A percentile compares a stretch with the other conserved stretches of the same genome.
Evolutionary conservation across 352 stramenopile genomes (phyloP).

Genomic region (Phytophthora aleatoria): DNA sequence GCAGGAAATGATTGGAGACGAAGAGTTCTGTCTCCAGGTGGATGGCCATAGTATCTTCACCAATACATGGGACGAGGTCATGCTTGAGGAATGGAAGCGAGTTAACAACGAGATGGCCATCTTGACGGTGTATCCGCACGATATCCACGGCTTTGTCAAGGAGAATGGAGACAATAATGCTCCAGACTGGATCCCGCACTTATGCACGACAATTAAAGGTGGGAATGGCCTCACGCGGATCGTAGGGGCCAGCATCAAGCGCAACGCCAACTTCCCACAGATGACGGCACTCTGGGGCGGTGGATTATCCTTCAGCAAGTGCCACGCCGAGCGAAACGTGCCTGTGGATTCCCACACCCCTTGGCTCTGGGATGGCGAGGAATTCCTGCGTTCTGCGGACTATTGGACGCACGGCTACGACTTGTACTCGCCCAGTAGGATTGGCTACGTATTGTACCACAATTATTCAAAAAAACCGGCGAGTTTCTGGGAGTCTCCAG

Average conservation of each 20-base stretch:
- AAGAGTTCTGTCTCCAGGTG: slow-evolving; percentile 84
- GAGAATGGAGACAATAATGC: slow-evolving; percentile 75
- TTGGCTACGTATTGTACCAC: slow-evolving; percentile 63
- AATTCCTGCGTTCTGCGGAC: slow-evolving; percentile 59
- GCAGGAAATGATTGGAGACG: slow-evolving; percentile 65
- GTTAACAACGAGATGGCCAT: slow-evolving; percentile 84
- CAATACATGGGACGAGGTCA: slow-evolving; percentile 72
- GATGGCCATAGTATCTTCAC: slow-evolving; percentile 86
- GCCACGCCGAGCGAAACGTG: slow-evolving; percentile 71
- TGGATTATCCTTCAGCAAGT: slow-evolving; percentile 79
- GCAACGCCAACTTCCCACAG: slow-evolving; percentile 63
- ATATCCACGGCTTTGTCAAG: slow-evolving; percentile 80
- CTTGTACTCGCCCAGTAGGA: slow-evolving; percentile 56
- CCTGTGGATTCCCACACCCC: slow-evolving; percentile 71
- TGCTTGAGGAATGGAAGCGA: slow-evolving; percentile 69
- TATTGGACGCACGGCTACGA: slow-evolving; percentile 71
- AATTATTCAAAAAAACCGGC: slow-evolving; percentile 69
- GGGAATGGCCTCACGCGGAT: slow-evolving; percentile 64
- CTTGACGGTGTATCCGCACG: slow-evolving; percentile 77
- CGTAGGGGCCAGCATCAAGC: slow-evolving; percentile 78
- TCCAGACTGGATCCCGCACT: slow-evolving; percentile 63
- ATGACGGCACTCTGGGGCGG: slow-evolving; percentile 69
- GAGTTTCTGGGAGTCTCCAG: slow-evolving; percentile 51
- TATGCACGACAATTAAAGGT: slow-evolving; percentile 72
- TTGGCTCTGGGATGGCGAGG: slow-evolving; percentile 68